Base-by-base conservation (phyloP, 768 basidiomycete species). In the Trametes sanguinea region DNA sequence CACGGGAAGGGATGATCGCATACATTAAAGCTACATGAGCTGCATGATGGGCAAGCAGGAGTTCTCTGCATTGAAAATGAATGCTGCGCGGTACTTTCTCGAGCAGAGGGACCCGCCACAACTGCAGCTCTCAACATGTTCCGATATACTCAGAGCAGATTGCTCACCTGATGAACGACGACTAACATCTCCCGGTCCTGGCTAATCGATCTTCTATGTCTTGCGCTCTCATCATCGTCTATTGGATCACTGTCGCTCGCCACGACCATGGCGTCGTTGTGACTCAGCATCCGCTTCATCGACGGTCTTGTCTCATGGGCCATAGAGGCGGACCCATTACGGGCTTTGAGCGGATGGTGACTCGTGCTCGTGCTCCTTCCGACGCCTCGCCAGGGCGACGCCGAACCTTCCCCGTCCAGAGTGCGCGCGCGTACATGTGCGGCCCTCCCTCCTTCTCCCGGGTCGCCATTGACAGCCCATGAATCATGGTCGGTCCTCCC, bases 141-240 rank as follows among this genome's bases (percentile, higher is more conserved):
- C 22, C 22, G 1, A 22, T 22, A 63, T 29, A 54, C 53, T n/a
- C 8, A 7, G 22, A 29, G n/a, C 8, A 46, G 35, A 4, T 30
- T 53, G 44, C 63, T 60, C 50, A 86, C 87, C 73, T 85, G 74
- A 71, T 89, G 87, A 3, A 86, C 79, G 30, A 87, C 73, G 30
- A 88, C 87, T 29, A 83, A 77, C 68, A 72, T 81, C 71, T 85
- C 81, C 48, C 78, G 76, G 10, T 57, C 61, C 30, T 17, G 43
- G 3, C 47, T 46, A 2, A 10, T 13, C 32, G 55, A 46, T 42
- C 45, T 27, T 16, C 27, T 22, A 16, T 39, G 27, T 4, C 32
- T 33, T 37, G 53, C 50, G 40, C 54, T 52, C 37, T 10, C 54
- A 16, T 32, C 59, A 3, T 13, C 55, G 17, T 13, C 45, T 4